Evolutionary conservation across 2,329 filamentous ascomycete species (phyloP).

Genomic region (Zasmidium cellare): DNA sequence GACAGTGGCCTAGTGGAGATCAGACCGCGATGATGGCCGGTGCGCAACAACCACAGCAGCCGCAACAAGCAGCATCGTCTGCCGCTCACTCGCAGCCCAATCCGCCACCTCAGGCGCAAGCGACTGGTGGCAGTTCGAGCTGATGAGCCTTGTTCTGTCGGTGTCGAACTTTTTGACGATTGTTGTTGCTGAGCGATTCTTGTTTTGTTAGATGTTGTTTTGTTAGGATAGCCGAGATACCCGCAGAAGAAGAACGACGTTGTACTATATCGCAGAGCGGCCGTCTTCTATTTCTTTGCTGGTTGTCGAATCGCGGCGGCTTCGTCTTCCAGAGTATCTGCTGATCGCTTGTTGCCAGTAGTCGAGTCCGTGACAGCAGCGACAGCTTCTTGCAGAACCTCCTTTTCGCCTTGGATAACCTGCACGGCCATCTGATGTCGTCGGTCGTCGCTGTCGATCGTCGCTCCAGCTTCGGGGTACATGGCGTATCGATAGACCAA

Average conservation of each 20-base stretch:
- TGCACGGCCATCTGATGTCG: slow-evolving; percentile 58
- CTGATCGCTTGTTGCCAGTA: slow-evolving; percentile 22
- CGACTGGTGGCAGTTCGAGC: slow-evolving; percentile 6
- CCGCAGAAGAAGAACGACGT: slow-evolving; percentile 15
- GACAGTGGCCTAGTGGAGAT: slow-evolving; percentile 22
- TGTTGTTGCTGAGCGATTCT: neutral
- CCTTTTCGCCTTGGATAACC: slow-evolving; percentile 72
- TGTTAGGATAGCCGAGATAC: slow-evolving; percentile 30
- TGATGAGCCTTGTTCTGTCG: neutral
- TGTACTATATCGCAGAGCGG: slow-evolving; percentile 12
- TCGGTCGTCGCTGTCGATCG: slow-evolving; percentile 21
- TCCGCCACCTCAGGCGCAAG: slow-evolving; percentile 4
- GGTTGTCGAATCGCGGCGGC: slow-evolving; percentile 20
- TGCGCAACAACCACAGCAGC: slow-evolving; percentile 14
- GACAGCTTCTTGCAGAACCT: slow-evolving; percentile 58
- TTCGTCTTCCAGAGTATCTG: slow-evolving; percentile 25
- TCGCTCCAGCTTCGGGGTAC: slow-evolving; percentile 53
- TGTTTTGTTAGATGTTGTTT: slow-evolving; percentile 6
- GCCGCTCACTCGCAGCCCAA: slow-evolving; percentile 1
- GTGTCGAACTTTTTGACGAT: slow-evolving; percentile 5
- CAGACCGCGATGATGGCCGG: slow-evolving; percentile 24
- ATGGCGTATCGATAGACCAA: slow-evolving; percentile 44
- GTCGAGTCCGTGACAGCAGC: slow-evolving; percentile 19
- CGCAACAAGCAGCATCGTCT: slow-evolving; percentile 15
- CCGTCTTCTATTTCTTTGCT: slow-evolving; percentile 16